Evolutionary conservation across 2,329 filamentous ascomycete species (phyloP).

Genomic region (Aspergillus sp.): DNA sequence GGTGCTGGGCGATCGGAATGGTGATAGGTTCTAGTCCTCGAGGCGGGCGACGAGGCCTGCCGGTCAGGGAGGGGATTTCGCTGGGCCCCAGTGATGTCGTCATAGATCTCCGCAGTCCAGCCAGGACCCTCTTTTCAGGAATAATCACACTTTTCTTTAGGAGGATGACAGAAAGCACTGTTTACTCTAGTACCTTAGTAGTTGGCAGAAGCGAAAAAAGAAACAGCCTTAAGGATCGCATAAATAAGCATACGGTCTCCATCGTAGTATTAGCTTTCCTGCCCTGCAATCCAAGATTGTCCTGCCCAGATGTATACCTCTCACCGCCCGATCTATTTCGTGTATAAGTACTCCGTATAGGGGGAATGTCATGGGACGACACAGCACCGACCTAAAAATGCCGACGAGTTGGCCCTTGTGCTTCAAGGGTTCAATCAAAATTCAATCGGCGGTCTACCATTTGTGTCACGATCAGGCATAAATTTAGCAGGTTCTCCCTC

Average conservation of each 20-base stretch:
- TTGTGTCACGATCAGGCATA: conserved; percentile 9
- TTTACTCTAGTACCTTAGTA: not conserved
- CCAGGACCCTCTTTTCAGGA: not conserved
- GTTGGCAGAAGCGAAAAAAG: not conserved
- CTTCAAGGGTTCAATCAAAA: not conserved
- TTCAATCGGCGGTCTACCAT: not conserved
- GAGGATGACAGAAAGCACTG: not conserved
- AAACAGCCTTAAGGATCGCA: not conserved
- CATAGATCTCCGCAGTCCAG: conserved; percentile 7
- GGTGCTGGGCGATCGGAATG: not conserved
- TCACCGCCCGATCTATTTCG: not conserved
- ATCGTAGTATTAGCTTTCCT: too few species aligned
- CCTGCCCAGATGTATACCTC: not conserved
- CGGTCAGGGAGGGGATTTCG: not conserved
- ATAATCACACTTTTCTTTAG: too few species aligned
- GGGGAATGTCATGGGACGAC: not conserved
- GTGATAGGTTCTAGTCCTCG: conserved; percentile 5
- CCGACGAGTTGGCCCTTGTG: not conserved
- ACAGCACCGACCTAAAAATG: not conserved
- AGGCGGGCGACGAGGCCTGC: not conserved
- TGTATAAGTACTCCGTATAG: not conserved
- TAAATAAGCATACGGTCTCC: not conserved
- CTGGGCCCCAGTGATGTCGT: conserved; percentile 7
- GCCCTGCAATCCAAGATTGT: too few species aligned
- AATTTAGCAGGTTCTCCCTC: not conserved